Evolutionary conservation across 768 basidiomycete genomes (phyloP), one percentile per base, ranked within the genome.

Genomic region (Sporobolomyces phaffii): DNA sequence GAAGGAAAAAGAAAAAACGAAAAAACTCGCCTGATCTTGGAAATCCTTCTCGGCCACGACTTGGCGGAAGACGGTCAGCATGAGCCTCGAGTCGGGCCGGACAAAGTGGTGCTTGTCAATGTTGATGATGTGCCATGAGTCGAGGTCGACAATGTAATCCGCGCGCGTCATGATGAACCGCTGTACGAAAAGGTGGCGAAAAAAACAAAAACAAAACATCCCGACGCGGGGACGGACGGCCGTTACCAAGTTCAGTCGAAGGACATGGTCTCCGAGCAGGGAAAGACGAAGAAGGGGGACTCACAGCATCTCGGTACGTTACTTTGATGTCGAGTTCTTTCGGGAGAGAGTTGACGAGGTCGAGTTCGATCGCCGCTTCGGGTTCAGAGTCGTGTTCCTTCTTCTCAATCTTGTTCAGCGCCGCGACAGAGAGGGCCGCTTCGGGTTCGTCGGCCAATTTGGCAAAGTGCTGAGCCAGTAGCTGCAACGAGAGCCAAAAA

Each of bases 121-220:
- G n/a, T 67, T 60, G 64, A 51, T 66, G 54, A 43, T 50, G 58
- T 63, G 24, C 49, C 43, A 60, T 36, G 48, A 86, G 75, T 91
- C 90, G 60, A 91, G 89, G 15, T 88, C 79, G 62, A 91, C 85
- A 63, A 91, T 84, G 72, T 87, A 87, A 18, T 81, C 78, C 1
- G 88, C 81, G 20, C 90, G 80, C 5, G 89, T 90, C 90, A 88
- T 90, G 56, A 91, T 86, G 75, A 87, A 83, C 41, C 87, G 82
- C 77, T 70, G 44, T 18, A 26, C 8, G 31, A 29, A 36, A 8
- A 8, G 3, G 18, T 17, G 41, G 13, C 18, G 54, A 14, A 1
- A 44, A 43, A 22, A 33, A 33, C 1, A 5, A 20, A 1, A 29
- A 34, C 3, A 41, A 11, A 52, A 28, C 8, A 10, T 22, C 10